These are phyloP conservation scores for Apiospora phragmitis DNA, from an alignment of 2,329 filamentous ascomycete genomes.

Conservation along the genomic window DNA sequence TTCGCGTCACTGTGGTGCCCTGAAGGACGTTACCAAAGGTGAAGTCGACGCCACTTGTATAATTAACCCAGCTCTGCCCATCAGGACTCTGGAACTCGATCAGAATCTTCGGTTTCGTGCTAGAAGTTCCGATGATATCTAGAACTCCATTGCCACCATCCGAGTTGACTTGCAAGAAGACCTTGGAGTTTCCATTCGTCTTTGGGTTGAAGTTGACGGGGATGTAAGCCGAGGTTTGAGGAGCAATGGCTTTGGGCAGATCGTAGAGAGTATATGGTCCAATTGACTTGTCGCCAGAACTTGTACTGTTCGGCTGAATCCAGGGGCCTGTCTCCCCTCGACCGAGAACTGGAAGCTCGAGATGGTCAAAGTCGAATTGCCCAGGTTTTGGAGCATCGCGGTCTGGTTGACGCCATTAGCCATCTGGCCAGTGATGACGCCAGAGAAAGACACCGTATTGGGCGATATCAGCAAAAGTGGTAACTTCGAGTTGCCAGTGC, in stretches of 20 bases:
- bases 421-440: conserved; percentile 46
- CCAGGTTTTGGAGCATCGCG: conserved; percentile 50
- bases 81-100: conserved; percentile 57
- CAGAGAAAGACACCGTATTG: conserved; percentile 48
- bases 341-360: conserved; percentile 44
- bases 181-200: conserved; percentile 46
- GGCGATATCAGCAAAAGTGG: conserved; percentile 50
- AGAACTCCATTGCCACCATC: conserved; percentile 50
- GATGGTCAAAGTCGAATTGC: conserved; percentile 46
- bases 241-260: conserved; percentile 45
- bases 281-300: conserved; percentile 35
- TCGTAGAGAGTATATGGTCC: conserved; percentile 50
- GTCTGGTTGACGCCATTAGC: conserved; percentile 41
- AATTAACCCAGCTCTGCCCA: conserved; percentile 50
- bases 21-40: conserved; percentile 57
- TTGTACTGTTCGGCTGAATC: conserved; percentile 35
- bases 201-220: conserved; percentile 49
- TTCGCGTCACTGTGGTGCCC: conserved; percentile 47
- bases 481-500: conserved; percentile 46
- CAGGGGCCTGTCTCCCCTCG: conserved; percentile 46
- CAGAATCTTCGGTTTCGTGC: conserved; percentile 47
- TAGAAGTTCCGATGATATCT: conserved; percentile 49
- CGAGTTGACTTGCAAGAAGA: conserved; percentile 48
- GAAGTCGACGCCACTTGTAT: conserved; percentile 44
- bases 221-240: conserved; percentile 40